Conservation (phyloP, 176 grass and related monocot species). For the Oryza meyeriana region DNA sequence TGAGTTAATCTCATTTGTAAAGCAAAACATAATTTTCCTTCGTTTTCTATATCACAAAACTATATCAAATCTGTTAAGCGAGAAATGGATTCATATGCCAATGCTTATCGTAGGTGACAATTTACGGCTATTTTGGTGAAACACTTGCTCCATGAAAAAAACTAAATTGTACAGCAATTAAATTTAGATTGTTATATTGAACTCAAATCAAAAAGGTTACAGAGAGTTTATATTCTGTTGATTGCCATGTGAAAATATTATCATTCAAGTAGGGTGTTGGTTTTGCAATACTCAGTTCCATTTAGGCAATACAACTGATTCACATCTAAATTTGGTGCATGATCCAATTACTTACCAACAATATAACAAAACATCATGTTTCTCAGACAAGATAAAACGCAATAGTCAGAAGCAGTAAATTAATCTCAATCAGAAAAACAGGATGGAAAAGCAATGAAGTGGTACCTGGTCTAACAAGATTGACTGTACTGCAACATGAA, state of each 20-base stretch:
- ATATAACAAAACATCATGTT: background rate
- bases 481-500: constrained; percentile 85
- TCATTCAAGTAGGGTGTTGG: background rate
- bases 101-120: background rate
- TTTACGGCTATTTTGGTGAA: background rate
- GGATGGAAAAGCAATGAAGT: background rate
- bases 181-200: background rate
- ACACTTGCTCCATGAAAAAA: background rate
- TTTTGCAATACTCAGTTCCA: background rate
- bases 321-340: background rate
- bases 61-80: background rate
- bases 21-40: background rate
- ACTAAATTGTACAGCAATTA: background rate
- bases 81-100: background rate
- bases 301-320: background rate
- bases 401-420: background rate
- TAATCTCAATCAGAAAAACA: background rate
- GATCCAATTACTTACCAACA: background rate
- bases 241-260: background rate
- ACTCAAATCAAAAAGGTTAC: background rate
- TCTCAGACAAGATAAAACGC: background rate
- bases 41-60: background rate
- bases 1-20: background rate
- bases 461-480: constrained; percentile 83
- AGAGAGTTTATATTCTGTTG: background rate